Conservation (phyloP, 371 early-diverging fungal species). For the Syncephalastrum monosporum region DNA sequence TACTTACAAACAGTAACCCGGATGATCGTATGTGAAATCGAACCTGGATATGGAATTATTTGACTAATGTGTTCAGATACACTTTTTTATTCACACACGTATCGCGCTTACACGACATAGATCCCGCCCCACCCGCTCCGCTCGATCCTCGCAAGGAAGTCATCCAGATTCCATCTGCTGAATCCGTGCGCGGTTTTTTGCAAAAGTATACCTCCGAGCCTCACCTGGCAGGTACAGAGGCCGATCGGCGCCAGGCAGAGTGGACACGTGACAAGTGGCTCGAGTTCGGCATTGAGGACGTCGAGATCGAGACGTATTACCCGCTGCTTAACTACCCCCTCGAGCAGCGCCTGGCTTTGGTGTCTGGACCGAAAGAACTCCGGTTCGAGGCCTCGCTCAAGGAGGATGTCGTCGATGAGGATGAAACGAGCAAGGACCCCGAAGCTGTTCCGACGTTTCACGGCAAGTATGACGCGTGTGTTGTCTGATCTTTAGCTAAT, state of each 20-base stretch:
- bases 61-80: too few relatives aligned
- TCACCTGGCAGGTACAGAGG: constrained; percentile 49
- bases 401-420: constrained; percentile 60
- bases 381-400: constrained; percentile 51
- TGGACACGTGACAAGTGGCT: constrained; percentile 56
- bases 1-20: background rate
- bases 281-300: constrained; percentile 50
- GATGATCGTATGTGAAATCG: too few relatives aligned
- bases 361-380: constrained; percentile 43
- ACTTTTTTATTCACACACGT: too few relatives aligned
- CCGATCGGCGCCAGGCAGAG: constrained; percentile 46
- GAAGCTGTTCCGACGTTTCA: constrained; percentile 65
- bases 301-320: constrained; percentile 57
- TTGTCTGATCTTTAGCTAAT: background rate
- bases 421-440: constrained; percentile 49
- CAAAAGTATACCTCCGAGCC: constrained; percentile 50
- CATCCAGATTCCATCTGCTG: constrained; percentile 6
- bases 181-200: constrained; percentile 31
- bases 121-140: background rate
- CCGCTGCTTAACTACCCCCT: constrained; percentile 61
- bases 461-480: constrained; percentile 22
- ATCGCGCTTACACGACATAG: too few relatives aligned
- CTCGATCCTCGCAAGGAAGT: constrained; percentile 8
- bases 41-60: too few relatives aligned
- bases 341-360: constrained; percentile 50